phyloP scores from a whole-genome alignment of 1,284 basidiomycete species.

The Trametes sp. region DNA sequence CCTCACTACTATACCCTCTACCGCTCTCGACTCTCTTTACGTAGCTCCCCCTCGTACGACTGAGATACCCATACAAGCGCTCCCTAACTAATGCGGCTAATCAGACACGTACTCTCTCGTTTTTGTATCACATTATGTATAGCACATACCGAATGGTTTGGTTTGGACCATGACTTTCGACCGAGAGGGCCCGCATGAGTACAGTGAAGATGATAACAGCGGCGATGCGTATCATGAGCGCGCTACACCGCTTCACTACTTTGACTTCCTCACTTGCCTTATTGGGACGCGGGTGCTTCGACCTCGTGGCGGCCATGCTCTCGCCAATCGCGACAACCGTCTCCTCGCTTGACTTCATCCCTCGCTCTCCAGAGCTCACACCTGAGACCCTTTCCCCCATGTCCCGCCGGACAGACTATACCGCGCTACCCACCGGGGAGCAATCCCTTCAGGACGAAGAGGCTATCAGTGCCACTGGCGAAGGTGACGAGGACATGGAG shows the following conservation, averaged over 20 bases:
- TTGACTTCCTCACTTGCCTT: slow-evolving; percentile 25
- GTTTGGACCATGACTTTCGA: too few species aligned
- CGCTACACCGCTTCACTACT: too few species aligned
- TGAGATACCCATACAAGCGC: neutral
- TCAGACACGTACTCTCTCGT: neutral
- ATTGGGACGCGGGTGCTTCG: slow-evolving; percentile 24
- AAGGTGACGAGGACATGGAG: slow-evolving; percentile 46
- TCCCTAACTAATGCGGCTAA: too few species aligned
- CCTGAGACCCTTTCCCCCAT: slow-evolving; percentile 23
- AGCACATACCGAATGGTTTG: neutral
- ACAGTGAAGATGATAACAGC: too few species aligned
- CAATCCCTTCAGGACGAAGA: slow-evolving; percentile 40
- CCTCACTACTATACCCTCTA: too few species aligned
- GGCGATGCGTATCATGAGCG: too few species aligned
- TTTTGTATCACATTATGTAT: too few species aligned
- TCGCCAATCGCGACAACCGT: slow-evolving; percentile 30
- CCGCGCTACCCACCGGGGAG: slow-evolving; percentile 22
- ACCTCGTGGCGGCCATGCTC: slow-evolving; percentile 43
- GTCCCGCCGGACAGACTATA: slow-evolving; percentile 38
- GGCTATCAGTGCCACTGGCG: slow-evolving; percentile 39
- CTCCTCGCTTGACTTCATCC: slow-evolving; percentile 19
- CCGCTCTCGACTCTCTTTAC: too few species aligned
- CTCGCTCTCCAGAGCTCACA: slow-evolving; percentile 8
- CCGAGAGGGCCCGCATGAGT: too few species aligned
- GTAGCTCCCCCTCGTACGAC: neutral